Evolutionary conservation across 2,329 filamentous ascomycete species (phyloP).

Genomic region (Fusarium nisikadoi): DNA sequence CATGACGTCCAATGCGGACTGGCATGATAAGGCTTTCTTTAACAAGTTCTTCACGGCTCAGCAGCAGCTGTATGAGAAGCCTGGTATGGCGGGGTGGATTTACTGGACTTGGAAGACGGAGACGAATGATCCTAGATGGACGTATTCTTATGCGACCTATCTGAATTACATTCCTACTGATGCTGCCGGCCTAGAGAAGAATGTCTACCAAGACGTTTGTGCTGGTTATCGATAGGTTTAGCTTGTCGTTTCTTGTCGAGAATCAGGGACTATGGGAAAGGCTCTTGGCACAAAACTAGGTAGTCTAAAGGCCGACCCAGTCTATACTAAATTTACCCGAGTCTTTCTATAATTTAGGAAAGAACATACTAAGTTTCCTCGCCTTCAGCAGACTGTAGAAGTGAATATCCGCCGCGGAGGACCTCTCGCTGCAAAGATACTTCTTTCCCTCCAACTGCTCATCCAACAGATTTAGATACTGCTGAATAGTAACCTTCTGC

Average conservation of each 20-base stretch:
- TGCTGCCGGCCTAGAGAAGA: conserved; percentile 28
- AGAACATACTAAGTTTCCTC: too few species aligned
- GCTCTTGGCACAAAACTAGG: background rate
- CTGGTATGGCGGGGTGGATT: conserved; percentile 30
- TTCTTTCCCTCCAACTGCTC: conserved; percentile 7
- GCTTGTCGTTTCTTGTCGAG: background rate
- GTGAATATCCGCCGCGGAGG: conserved; percentile 11
- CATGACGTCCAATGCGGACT: conserved; percentile 26
- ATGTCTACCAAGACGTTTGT: conserved; percentile 30
- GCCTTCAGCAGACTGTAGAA: conserved; percentile 7
- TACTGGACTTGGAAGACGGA: conserved; percentile 39
- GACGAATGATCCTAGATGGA: conserved; percentile 29
- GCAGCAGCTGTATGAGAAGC: conserved; percentile 33
- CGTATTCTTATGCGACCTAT: conserved; percentile 28
- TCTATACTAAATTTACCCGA: too few species aligned
- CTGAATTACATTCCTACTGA: conserved; percentile 28
- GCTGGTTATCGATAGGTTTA: background rate
- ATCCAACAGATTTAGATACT: conserved; percentile 8
- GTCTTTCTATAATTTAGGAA: too few species aligned
- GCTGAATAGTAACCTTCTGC: conserved; percentile 1
- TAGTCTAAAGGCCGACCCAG: too few species aligned
- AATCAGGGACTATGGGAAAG: background rate
- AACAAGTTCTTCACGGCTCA: conserved; percentile 34
- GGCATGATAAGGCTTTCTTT: conserved; percentile 24
- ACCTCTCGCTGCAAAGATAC: conserved; percentile 1